phyloP scores from a whole-genome alignment of 2,329 filamentous ascomycete species.

The Catunica adiposa region DNA sequence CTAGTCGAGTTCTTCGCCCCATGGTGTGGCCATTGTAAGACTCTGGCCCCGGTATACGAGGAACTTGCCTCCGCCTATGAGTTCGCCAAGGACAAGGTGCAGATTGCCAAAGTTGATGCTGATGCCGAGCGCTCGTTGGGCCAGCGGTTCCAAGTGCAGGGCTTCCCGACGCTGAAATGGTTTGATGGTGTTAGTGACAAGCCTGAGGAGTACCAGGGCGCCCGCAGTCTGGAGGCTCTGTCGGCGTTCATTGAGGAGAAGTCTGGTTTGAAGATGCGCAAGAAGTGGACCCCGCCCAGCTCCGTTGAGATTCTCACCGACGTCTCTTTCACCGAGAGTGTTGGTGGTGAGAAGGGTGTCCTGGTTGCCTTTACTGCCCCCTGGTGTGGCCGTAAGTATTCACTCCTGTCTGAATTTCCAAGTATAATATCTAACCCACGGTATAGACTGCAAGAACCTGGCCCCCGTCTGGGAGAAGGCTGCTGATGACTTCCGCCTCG shows the following conservation, averaged over 20 bases:
- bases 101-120: constrained; percentile 90
- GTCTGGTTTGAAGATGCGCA: constrained; percentile 67
- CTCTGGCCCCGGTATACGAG: constrained; percentile 83
- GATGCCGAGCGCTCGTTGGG: constrained; percentile 75
- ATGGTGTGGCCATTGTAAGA: constrained; percentile 99
- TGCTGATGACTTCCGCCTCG: constrained; percentile 62
- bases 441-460: constrained; percentile 83
- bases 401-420: neutral
- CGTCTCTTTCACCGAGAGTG: constrained; percentile 53
- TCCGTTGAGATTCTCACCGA: constrained; percentile 69
- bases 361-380: constrained; percentile 94
- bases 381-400: constrained; percentile 86
- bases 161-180: constrained; percentile 94
- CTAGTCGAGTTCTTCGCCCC: constrained; percentile 97
- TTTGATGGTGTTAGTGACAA: constrained; percentile 88
- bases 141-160: constrained; percentile 73
- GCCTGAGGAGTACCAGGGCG: constrained; percentile 71
- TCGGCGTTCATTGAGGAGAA: constrained; percentile 68
- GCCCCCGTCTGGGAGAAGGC: constrained; percentile 82
- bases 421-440: neutral
- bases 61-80: constrained; percentile 65
- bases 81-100: constrained; percentile 53
- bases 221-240: constrained; percentile 75
- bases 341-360: constrained; percentile 78
- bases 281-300: constrained; percentile 56